Evolutionary conservation across 2,329 filamentous ascomycete species (phyloP), one percentile per base, ranked within the genome.

Genomic region (Aspergillus bombycis): DNA sequence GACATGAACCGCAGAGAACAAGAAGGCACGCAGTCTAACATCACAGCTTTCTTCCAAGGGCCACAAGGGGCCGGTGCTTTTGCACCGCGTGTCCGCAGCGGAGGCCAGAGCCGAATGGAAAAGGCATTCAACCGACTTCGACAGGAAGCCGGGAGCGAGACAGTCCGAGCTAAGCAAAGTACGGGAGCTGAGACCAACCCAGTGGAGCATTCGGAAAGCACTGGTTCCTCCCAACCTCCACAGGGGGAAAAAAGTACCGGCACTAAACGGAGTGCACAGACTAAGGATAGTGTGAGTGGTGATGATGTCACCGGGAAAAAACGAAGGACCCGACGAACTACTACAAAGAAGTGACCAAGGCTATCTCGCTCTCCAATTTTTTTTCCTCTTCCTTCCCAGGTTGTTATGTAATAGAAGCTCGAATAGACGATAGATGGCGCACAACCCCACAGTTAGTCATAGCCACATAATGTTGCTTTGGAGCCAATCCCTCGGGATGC

Each of bases 1-100:
- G 95, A 99, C 73, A 96, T 99, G 91, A 98, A 98, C 75, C 87
- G 88, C 4, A 85, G 95, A 45, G 91, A 92, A 68, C 84, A 88
- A 32, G 95, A 98, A 79, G 95, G 95, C 8, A 98, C 94, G 21
- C 95, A 99, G 82, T 89, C 89, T 63, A 99, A 99, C 70, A 97
- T 99, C 68, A 99, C 95, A n/a, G 85, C 89, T 28, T 99, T 89
- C 77, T 97, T 98, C 75, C 87, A 88, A 14, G 94, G 94, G 2
- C 68, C 75, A n/a, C 74, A 64, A 58, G 80, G 73, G 14, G 85
- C 81, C 43, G 86, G 89, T 65, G 86, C 85, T 0, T 94, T 92
- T 79, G 91, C 86, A 28, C 92, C 91, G 0, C 85, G 91, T 61
- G 88, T 89, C 66, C 86, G 82, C 61, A 78, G 81, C 30, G 84